Conservation (phyloP, 139 green algal species). For the Chlamydomonas incerta region DNA sequence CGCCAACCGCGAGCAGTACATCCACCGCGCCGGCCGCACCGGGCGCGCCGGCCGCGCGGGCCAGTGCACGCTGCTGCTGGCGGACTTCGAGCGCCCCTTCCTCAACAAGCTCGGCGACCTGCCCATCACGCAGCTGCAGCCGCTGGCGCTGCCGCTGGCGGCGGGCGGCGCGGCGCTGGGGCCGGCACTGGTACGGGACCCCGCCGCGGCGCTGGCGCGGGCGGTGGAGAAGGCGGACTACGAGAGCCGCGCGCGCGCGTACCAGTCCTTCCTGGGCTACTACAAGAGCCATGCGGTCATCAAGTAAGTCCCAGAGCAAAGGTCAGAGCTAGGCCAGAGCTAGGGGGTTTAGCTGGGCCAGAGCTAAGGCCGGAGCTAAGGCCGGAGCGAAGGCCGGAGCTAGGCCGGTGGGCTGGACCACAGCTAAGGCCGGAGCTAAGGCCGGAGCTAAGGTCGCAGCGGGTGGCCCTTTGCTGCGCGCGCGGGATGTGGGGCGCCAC, state of each 20-base stretch:
- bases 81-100: constrained; percentile 57
- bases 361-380: too few species aligned
- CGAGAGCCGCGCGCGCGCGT: constrained; percentile 66
- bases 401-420: too few species aligned
- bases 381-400: too few species aligned
- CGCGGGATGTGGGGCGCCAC: too few species aligned
- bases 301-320: constrained; percentile 32
- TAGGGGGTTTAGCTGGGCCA: too few species aligned
- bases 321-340: too few species aligned
- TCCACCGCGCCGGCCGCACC: constrained; percentile 96
- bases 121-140: constrained; percentile 7
- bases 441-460: too few species aligned
- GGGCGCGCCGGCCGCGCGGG: constrained; percentile 92
- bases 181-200: not conserved
- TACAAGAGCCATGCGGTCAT: constrained; percentile 75
- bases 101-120: constrained; percentile 37
- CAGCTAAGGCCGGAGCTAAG: too few species aligned
- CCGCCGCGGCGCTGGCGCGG: not conserved
- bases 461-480: too few species aligned
- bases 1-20: constrained; percentile 89
- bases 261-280: constrained; percentile 87
- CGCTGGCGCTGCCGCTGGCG: not conserved
- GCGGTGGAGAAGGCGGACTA: constrained; percentile 32
- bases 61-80: constrained; percentile 92
- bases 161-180: not conserved